These are phyloP conservation scores for Hypoxylon sp. DNA, from an alignment of 2,329 filamentous ascomycete species.

Conservation along the genomic window DNA sequence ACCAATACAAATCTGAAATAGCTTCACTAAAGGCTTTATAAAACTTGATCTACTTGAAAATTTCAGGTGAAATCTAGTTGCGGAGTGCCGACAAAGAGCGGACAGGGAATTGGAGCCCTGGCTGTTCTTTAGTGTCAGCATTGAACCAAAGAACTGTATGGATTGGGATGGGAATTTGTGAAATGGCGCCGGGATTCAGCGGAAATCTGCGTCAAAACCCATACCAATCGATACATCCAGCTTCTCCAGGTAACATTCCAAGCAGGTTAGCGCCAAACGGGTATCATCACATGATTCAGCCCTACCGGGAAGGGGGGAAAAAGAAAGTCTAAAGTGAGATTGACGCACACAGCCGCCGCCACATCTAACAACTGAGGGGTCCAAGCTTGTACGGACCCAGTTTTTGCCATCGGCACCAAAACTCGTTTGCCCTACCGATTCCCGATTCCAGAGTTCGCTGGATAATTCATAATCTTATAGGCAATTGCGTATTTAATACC, in stretches of 20 bases:
- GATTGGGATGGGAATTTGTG: conserved; percentile 32
- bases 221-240: neutral
- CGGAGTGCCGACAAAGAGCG: neutral
- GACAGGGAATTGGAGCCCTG: neutral
- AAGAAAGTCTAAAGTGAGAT: conserved; percentile 24
- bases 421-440: conserved; percentile 13
- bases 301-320: conserved; percentile 41
- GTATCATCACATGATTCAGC: conserved; percentile 47
- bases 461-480: conserved; percentile 4
- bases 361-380: conserved; percentile 29
- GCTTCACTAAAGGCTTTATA: neutral
- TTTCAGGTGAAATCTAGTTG: neutral
- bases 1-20: neutral
- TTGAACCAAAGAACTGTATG: conserved; percentile 31
- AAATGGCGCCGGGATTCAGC: conserved; percentile 26
- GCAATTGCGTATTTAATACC: neutral
- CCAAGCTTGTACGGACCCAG: conserved; percentile 21
- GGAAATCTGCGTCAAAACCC: conserved; percentile 22
- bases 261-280: conserved; percentile 25
- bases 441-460: neutral
- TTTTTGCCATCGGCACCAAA: conserved; percentile 20
- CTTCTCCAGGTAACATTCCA: conserved; percentile 3
- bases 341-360: conserved; percentile 39
- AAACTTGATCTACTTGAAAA: neutral
- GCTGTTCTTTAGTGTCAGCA: neutral